A percentile compares a stretch with the other conserved stretches of the same genome.
Conservation (phyloP, 306 rosid genomes). For the Hippophae gyantsensis region DNA sequence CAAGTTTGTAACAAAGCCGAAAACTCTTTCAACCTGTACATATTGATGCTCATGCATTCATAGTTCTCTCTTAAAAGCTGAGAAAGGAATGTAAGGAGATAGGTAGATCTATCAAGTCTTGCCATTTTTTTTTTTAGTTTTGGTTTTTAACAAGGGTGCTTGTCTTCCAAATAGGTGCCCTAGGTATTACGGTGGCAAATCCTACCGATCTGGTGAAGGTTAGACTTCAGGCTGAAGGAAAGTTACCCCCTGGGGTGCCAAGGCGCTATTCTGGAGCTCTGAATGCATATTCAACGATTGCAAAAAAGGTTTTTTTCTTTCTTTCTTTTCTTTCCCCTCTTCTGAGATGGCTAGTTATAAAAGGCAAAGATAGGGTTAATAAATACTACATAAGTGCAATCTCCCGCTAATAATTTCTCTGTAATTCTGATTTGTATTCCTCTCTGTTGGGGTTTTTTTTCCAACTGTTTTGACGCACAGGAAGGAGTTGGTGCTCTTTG, state of each 20-base stretch:
- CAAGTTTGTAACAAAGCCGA: background rate
- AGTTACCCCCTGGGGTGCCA: slow-evolving; percentile 75
- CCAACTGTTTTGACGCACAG: slow-evolving; percentile 24
- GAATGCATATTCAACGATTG: slow-evolving; percentile 88
- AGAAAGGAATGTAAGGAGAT: background rate
- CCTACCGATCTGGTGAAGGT: slow-evolving; percentile 97
- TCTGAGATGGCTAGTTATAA: slow-evolving; percentile 9
- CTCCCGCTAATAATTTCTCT: slow-evolving; percentile 3
- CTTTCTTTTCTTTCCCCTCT: no score
- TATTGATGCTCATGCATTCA: background rate
- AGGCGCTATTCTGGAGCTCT: slow-evolving; percentile 88
- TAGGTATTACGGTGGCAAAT: slow-evolving; percentile 75
- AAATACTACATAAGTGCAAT: background rate
- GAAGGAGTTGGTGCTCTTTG: slow-evolving; percentile 89
- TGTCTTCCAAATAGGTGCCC: slow-evolving; percentile 50
- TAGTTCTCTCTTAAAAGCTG: no score
- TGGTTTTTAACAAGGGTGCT: background rate
- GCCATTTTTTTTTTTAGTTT: background rate
- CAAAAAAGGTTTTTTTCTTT: slow-evolving; percentile 56
- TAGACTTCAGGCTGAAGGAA: slow-evolving; percentile 95
- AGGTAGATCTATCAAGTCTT: background rate
- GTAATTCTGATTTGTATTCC: slow-evolving; percentile 8
- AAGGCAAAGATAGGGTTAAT: slow-evolving; percentile 6
- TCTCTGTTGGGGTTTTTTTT: background rate
- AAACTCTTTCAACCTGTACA: background rate